Percentiles rank a stretch among this genome's conserved stretches.
Evolutionary conservation across 1,139 yeast species (phyloP).

Genomic region (Pichia sp.): DNA sequence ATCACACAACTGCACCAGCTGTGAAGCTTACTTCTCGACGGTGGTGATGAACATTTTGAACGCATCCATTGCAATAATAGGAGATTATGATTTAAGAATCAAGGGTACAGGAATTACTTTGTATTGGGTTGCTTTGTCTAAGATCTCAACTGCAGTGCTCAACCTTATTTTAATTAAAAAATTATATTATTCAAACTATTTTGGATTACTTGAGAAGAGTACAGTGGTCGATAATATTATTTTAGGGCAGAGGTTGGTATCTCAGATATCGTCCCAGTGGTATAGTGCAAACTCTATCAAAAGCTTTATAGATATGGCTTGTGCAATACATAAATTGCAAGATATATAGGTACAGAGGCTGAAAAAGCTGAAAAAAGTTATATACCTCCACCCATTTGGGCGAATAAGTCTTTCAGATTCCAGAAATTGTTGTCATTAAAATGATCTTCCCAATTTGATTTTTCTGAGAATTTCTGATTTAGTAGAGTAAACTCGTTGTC

Average conservation of each 20-base stretch:
- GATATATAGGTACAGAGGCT: no score
- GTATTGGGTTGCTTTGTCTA: conserved; percentile 7
- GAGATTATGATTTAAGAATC: neutral
- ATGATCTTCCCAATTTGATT: conserved; percentile 23
- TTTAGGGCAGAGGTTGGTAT: conserved; percentile 1
- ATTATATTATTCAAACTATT: neutral
- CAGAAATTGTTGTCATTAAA: conserved; percentile 15
- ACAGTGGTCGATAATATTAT: neutral
- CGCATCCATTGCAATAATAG: neutral
- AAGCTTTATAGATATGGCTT: conserved; percentile 4
- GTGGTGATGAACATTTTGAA: conserved; percentile 2
- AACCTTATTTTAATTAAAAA: neutral
- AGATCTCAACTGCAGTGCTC: conserved; percentile 1
- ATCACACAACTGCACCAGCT: conserved; percentile 4
- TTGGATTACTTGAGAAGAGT: neutral
- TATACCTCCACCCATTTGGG: conserved; percentile 8
- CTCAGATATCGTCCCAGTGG: conserved; percentile 12
- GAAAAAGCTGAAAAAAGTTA: neutral
- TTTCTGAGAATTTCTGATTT: conserved; percentile 10
- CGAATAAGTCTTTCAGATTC: conserved; percentile 15
- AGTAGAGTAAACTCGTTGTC: neutral
- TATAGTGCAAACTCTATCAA: conserved; percentile 6
- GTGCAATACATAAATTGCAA: neutral
- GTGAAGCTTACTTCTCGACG: conserved; percentile 5
- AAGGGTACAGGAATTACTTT: neutral